phyloP scores from a whole-genome alignment of 2,329 filamentous ascomycete genomes.

The Alternaria incomplexa region DNA sequence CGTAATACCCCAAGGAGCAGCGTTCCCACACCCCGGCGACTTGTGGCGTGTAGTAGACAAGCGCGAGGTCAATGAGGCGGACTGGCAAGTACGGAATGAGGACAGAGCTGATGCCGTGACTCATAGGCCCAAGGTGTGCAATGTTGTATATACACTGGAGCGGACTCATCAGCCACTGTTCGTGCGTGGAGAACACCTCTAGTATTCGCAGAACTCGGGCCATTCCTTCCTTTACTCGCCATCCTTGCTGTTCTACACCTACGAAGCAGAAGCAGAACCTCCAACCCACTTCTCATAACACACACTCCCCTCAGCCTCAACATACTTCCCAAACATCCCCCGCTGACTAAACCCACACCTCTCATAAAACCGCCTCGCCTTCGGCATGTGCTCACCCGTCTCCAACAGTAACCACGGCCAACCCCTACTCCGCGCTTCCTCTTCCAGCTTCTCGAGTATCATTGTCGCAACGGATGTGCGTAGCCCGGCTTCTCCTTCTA shows the following conservation, averaged over 20 bases:
- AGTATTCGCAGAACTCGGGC: not conserved
- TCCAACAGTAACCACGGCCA: not conserved
- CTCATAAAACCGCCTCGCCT: not conserved
- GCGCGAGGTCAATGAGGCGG: slow-evolving; percentile 37
- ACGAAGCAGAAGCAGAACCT: not conserved
- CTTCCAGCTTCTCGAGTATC: not conserved
- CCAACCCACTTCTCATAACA: not conserved
- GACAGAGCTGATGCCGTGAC: slow-evolving; percentile 19
- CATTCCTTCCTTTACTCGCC: not conserved
- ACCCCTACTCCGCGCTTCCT: not conserved
- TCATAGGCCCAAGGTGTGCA: slow-evolving; percentile 45
- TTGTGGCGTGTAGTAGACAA: slow-evolving; percentile 48
- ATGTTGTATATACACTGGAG: slow-evolving; percentile 50
- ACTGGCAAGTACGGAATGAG: slow-evolving; percentile 17
- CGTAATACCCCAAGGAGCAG: slow-evolving; percentile 31
- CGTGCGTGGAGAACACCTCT: slow-evolving; percentile 16
- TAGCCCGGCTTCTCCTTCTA: not conserved
- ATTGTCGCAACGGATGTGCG: not conserved
- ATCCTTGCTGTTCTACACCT: not conserved
- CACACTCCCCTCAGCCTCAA: not conserved
- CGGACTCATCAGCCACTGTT: slow-evolving; percentile 41
- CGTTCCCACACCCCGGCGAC: slow-evolving; percentile 45
- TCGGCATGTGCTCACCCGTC: not conserved
- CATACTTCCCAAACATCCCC: not conserved
- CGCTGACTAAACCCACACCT: not conserved